These are phyloP conservation scores for Leishmania mexicana DNA, from an alignment of 208 protist genomes.

Conservation along the genomic window DNA sequence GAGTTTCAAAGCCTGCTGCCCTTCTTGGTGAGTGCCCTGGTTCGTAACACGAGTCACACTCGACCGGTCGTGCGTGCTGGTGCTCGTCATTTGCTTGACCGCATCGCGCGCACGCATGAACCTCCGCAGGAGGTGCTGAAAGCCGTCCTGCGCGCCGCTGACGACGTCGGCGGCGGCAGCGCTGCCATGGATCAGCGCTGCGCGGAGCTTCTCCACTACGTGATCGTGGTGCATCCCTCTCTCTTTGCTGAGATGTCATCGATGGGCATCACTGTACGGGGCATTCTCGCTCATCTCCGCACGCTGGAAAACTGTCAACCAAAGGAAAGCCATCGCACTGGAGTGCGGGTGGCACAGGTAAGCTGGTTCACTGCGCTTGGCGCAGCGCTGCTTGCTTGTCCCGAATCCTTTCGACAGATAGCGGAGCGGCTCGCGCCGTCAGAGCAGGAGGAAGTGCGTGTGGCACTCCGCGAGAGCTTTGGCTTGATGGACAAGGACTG, in stretches of 20 bases:
- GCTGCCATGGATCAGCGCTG: neutral
- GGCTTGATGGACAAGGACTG: neutral
- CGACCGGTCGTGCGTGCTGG: constrained; percentile 9
- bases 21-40: constrained; percentile 2
- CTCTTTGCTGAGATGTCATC: constrained; percentile 16
- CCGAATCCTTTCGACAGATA: constrained; percentile 11
- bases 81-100: constrained; percentile 13
- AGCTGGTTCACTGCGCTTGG: constrained; percentile 15
- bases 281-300: constrained; percentile 15
- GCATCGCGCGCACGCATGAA: constrained; percentile 8
- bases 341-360: neutral
- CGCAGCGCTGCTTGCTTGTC: constrained; percentile 7
- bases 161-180: neutral
- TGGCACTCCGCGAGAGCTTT: constrained; percentile 10
- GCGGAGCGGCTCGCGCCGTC: neutral
- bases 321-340: neutral
- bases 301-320: neutral
- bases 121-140: constrained; percentile 8
- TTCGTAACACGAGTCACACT: constrained; percentile 10
- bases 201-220: constrained; percentile 19
- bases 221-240: neutral
- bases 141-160: constrained; percentile 8
- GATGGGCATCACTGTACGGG: constrained; percentile 5
- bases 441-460: neutral
- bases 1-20: neutral